Evolutionary conservation across 768 basidiomycete species (phyloP), one percentile per base, ranked within the genome.

Genomic region (Phaeolepiota aurea): DNA sequence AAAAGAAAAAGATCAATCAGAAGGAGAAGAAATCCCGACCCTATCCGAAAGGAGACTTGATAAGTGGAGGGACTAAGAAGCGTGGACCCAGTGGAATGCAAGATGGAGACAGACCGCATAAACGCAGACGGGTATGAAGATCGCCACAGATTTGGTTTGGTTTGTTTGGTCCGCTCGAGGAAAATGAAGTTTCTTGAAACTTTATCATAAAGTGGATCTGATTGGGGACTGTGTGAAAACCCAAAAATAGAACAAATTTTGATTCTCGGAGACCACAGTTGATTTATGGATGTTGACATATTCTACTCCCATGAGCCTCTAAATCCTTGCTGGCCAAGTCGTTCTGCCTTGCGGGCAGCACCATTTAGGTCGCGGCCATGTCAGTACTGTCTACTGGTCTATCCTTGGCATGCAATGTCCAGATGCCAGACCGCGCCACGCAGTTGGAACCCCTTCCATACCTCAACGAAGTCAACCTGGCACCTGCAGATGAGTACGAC

Each of bases 1-100:
- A 80, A 58, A 80, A 87, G 61, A 87, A 77, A 59, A 94, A 92
- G 68, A 65, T 82, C 14, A 72, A 73, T 38, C 87, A 90, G 59
- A 91, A 86, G 59, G 92, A 94, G 68, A 94, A 93, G 63, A 84
- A 77, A 52, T 80, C 74, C 42, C 67, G 89, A 40, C 92, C 92
- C 10, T 82, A 79, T 48, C 54, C 55, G 2, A 65, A 56, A 44
- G 55, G 52, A 15, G 43, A 35, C 4, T 11, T n/a, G n/a, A n/a
- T n/a, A n/a, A n/a, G n/a, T n/a, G n/a, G n/a, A n/a, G n/a, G n/a
- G n/a, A 7, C 20, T 28, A 20, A 37, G 33, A 33, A 18, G 5
- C 28, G 47, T 37, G 31, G 45, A 47, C 13, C 47, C 44, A 32
- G 15, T 38, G 32, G 37, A 32, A 5, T 38, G 32, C 30, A 44